Evolutionary conservation across 495 filamentous ascomycete species (phyloP), one percentile per base, ranked within the genome.

Genomic region (Penicillium samsonianum): DNA sequence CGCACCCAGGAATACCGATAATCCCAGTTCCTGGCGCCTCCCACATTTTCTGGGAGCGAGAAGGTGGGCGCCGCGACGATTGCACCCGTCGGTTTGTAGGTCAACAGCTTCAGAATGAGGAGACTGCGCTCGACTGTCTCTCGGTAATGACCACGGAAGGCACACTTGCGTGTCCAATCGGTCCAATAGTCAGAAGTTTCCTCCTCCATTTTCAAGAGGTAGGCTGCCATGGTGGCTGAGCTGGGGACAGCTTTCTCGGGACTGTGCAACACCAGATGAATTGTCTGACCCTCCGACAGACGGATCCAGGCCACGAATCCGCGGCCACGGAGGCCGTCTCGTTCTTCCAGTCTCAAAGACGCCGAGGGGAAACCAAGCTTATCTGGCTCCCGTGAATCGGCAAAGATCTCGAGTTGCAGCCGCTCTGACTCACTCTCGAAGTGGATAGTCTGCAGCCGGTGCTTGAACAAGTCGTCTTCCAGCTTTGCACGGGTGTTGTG

Each of bases 1-100:
- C 87, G 79, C 40, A 90, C 85, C 87, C 87, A 90, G 38, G 80
- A 87, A 67, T 81, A 90, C 9, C 87, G 80, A 64, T 90, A 90
- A 63, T 90, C 87, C 87, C 87, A 90, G 60, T 90, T 90, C n/a
- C 86, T 81, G 14, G 76, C 72, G 30, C 87, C 87, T 5, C 87
- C 87, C 26, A 90, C 83, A 49, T 87, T 84, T 65, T 90, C 87
- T 0, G 87, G 87, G 16, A 90, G 80, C 3, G 87, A 89, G 59
- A 90, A 84, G 0, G 81, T 84, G 5, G 81, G 81, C 10, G 81
- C 70, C 1, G 81, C 81, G 52, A 84, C 67, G 33, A 83, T 82
- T 2, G 81, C 81, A 23, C 81, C 81, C 0, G 81, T 83, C 0
- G 81, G 81, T 55, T 84, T 81, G 65, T 87, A 90, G 2, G 87